Conservation (phyloP, 169 alveolate genomes). For the Perkinsus olseni region DNA sequence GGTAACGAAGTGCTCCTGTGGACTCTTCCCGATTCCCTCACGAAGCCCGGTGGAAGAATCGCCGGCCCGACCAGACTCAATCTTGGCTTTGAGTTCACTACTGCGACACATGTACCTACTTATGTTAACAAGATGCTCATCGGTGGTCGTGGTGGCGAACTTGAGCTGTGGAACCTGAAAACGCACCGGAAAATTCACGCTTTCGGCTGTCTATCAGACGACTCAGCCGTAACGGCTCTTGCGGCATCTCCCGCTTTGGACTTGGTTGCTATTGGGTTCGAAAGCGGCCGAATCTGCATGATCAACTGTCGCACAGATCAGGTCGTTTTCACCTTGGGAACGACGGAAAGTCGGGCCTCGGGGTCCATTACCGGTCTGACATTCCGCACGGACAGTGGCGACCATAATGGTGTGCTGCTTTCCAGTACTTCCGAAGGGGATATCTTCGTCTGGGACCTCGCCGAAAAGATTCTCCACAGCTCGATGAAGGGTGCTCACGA, state of each 20-base stretch:
- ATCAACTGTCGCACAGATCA: slow-evolving; percentile 42
- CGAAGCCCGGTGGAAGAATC: neutral
- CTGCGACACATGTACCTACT: slow-evolving; percentile 20
- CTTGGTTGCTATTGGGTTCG: slow-evolving; percentile 43
- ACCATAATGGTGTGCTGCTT: slow-evolving; percentile 36
- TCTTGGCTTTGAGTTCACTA: slow-evolving; percentile 3
- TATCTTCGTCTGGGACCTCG: slow-evolving; percentile 56
- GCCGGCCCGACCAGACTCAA: neutral
- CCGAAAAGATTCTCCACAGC: slow-evolving; percentile 47
- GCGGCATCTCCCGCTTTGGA: slow-evolving; percentile 41
- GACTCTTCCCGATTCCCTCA: neutral
- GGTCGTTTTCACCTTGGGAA: slow-evolving; percentile 31
- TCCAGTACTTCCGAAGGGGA: slow-evolving; percentile 42
- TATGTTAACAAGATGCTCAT: slow-evolving; percentile 25
- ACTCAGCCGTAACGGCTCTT: neutral
- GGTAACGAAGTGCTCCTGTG: neutral
- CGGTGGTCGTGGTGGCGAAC: slow-evolving; percentile 13
- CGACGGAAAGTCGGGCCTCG: slow-evolving; percentile 16
- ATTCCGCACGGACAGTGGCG: slow-evolving; percentile 40
- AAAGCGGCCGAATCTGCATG: slow-evolving; percentile 47
- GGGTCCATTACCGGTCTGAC: slow-evolving; percentile 33
- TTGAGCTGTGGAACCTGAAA: slow-evolving; percentile 27
- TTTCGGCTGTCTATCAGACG: neutral
- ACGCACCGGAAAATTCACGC: slow-evolving; percentile 18
- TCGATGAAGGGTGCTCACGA: slow-evolving; percentile 38